phyloP scores from a whole-genome alignment of 768 basidiomycete species.

The Suillus variegatus region DNA sequence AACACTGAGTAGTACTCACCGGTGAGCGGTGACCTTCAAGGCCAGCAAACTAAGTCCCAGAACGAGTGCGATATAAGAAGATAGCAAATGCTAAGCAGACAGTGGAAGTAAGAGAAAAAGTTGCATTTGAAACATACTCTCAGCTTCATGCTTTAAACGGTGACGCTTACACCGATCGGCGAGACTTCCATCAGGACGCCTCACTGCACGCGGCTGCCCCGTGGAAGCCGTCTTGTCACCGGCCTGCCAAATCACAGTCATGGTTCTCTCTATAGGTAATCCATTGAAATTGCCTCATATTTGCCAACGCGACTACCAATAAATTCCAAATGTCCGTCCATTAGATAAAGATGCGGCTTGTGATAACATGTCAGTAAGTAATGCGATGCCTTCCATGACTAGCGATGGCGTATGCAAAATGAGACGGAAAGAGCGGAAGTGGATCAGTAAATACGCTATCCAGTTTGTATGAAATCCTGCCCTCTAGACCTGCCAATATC shows the following conservation, averaged over 20 bases:
- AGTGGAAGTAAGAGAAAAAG: slow-evolving; percentile 4
- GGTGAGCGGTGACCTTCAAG: slow-evolving; percentile 1
- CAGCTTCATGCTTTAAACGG: slow-evolving; percentile 6
- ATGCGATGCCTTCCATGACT: slow-evolving; percentile 25
- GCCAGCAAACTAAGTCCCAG: background rate
- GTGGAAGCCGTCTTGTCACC: slow-evolving; percentile 24
- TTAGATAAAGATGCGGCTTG: slow-evolving; percentile 33
- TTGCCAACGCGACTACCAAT: slow-evolving; percentile 13
- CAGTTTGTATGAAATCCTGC: slow-evolving; percentile 22
- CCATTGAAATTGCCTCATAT: slow-evolving; percentile 24
- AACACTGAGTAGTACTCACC: background rate
- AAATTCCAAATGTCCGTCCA: slow-evolving; percentile 36
- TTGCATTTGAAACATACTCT: slow-evolving; percentile 7
- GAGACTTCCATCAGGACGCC: slow-evolving; percentile 29
- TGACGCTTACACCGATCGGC: slow-evolving; percentile 17
- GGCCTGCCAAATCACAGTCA: slow-evolving; percentile 12
- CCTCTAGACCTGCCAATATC: slow-evolving; percentile 18
- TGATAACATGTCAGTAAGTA: slow-evolving; percentile 22
- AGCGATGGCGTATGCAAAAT: slow-evolving; percentile 15
- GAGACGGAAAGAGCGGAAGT: slow-evolving; percentile 13
- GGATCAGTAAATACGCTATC: slow-evolving; percentile 20
- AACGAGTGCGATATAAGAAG: background rate
- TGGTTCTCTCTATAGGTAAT: slow-evolving; percentile 17
- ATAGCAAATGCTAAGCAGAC: background rate
- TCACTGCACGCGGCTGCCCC: slow-evolving; percentile 30